phyloP scores from a whole-genome alignment of 2,329 filamentous ascomycete species.

The Aspergillus hiratsukae region DNA sequence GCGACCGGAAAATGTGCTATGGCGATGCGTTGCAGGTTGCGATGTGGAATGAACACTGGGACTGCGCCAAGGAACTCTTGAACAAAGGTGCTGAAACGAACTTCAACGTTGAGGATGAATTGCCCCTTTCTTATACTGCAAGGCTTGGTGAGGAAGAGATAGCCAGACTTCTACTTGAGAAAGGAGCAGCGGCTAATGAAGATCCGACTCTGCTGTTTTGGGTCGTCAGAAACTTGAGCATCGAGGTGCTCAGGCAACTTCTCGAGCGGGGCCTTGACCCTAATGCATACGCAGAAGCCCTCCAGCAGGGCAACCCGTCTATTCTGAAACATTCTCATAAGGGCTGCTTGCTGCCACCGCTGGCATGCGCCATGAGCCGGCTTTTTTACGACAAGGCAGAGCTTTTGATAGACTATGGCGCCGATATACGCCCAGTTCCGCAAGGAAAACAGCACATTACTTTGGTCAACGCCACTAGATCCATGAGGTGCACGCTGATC shows the following conservation, averaged over 20 bases:
- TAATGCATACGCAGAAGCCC: not conserved
- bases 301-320: not conserved
- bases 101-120: too few relatives aligned
- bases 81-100: too few relatives aligned
- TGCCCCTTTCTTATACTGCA: too few relatives aligned
- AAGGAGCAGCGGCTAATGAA: not conserved
- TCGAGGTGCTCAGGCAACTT: not conserved
- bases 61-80: too few relatives aligned
- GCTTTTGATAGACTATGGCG: not conserved
- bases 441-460: not conserved
- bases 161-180: too few relatives aligned
- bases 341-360: not conserved
- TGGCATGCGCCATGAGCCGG: not conserved
- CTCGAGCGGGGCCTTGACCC: not conserved
- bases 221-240: not conserved
- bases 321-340: not conserved
- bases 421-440: not conserved
- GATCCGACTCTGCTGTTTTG: not conserved
- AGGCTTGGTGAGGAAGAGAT: too few relatives aligned
- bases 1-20: too few relatives aligned
- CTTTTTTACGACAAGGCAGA: not conserved
- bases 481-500: not conserved
- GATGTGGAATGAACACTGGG: too few relatives aligned
- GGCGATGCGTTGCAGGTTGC: too few relatives aligned
- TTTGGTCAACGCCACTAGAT: not conserved